A percentile compares a stretch with the other conserved stretches of the same genome.
Evolutionary conservation across 768 basidiomycete species (phyloP).

Genomic region (Multifurca ochricompacta): DNA sequence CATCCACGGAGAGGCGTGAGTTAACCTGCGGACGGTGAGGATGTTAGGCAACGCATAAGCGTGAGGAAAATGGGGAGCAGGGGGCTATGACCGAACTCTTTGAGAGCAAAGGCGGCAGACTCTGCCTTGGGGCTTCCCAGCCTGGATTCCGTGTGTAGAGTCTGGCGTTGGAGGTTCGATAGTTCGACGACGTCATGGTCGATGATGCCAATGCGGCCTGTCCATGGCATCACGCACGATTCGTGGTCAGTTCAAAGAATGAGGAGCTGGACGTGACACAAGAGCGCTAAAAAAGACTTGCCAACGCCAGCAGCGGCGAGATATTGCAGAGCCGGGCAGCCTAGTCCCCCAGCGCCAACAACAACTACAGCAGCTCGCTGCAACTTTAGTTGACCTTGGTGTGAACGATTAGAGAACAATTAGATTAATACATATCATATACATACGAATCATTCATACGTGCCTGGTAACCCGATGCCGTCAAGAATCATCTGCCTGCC

Average conservation of each 20-base stretch:
- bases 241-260: background rate
- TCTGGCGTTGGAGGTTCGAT: constrained; percentile 88
- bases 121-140: constrained; percentile 75
- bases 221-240: background rate
- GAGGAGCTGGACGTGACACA: background rate
- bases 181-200: constrained; percentile 85
- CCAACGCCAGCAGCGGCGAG: constrained; percentile 90
- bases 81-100: constrained; percentile 39
- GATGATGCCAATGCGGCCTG: constrained; percentile 78
- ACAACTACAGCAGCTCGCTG: constrained; percentile 71
- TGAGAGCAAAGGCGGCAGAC: constrained; percentile 67
- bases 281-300: constrained; percentile 32
- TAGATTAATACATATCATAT: no score
- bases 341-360: constrained; percentile 92
- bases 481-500: constrained; percentile 95
- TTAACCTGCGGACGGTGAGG: constrained; percentile 52
- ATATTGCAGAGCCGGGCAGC: constrained; percentile 93
- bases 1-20: constrained; percentile 52
- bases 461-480: constrained; percentile 80
- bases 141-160: constrained; percentile 69
- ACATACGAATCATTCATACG: constrained; percentile 7
- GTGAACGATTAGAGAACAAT: constrained; percentile 4
- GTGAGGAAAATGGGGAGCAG: background rate
- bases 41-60: constrained; percentile 3
- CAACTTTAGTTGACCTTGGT: constrained; percentile 75